Conservation (phyloP, 805 yeast genomes). For the Metschnikowia anglica region DNA sequence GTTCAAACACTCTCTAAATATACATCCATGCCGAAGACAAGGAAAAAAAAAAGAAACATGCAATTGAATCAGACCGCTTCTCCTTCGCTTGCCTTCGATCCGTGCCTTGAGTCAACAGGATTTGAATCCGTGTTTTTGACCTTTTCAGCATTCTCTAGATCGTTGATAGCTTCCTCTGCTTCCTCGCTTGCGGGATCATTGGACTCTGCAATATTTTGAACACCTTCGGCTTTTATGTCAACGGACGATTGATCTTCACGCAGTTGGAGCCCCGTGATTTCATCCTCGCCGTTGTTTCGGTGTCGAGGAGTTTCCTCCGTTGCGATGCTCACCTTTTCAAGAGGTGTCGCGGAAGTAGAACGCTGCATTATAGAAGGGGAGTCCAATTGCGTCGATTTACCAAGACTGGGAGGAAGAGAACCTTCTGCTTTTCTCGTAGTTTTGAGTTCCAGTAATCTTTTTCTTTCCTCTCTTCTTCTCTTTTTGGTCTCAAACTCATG, state of each 20-base stretch:
- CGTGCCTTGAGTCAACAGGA: background rate
- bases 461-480: constrained; percentile 54
- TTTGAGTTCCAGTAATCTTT: constrained; percentile 33
- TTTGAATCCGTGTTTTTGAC: too few species aligned
- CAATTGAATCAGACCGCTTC: background rate
- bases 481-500: constrained; percentile 95
- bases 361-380: constrained; percentile 7
- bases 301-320: constrained; percentile 1
- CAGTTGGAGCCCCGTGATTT: too few species aligned
- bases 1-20: background rate
- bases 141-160: too few species aligned
- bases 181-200: too few species aligned
- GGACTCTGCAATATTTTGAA: too few species aligned
- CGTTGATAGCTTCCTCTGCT: too few species aligned
- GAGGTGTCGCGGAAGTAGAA: constrained; percentile 10
- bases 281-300: background rate
- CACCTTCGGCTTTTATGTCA: background rate
- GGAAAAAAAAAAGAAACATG: too few species aligned
- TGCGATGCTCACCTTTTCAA: constrained; percentile 7
- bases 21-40: background rate
- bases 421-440: constrained; percentile 17
- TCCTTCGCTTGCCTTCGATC: background rate
- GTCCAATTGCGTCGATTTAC: constrained; percentile 3
- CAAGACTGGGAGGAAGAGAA: constrained; percentile 8
- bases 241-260: background rate